Base-by-base conservation (phyloP, 2,329 filamentous ascomycete genomes). In the Fusarium xylarioides region DNA sequence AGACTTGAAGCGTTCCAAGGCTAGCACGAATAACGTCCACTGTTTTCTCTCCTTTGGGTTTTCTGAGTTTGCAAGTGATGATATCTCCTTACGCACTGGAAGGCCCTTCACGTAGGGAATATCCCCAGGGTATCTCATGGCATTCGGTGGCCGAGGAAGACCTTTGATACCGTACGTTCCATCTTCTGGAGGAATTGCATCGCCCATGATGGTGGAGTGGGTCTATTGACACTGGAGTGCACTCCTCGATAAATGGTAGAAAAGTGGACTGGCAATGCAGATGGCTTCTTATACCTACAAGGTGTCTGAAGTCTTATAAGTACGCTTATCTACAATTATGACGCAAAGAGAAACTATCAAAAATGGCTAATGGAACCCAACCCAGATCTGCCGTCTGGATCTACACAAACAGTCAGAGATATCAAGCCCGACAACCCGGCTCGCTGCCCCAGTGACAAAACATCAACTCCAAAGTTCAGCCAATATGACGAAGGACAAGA, bases 1-100 rank as follows among this genome's bases (percentile, higher is more conserved):
- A 0, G 40, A 7, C 44, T 71, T 71, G 54, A 71, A 71, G 1
- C 10, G 54, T 4, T 71, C 44, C 18, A 71, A 23, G 0, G 57
- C 69, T 4, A 71, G 32, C 4, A 71, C 44, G 1, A 71, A 64
- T 10, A 71, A 32, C 0, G 69, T 71, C 68, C 69, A 71, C 7
- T 71, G 69, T 7, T 42, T 59, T 11, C 19, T 40, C 10, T 16
- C 18, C 2, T 28, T 14, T 1, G 56, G 38, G 6, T 71, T 62
- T 1, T 46, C 53, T 5, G 68, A 67, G 9, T 28, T 10, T 2
- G 43, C 56, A 4, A 70, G 38, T 2, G 19, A 28, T 1, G 63
- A 63, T 4, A 71, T 67, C 6, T 67, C 68, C 8, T 38, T 44
- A 4, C 68, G 62, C 2, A 63, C 37, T 4, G 68, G 57, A 1